Conservation (phyloP, 306 rosid genomes). For the Arachis hypogaea region DNA sequence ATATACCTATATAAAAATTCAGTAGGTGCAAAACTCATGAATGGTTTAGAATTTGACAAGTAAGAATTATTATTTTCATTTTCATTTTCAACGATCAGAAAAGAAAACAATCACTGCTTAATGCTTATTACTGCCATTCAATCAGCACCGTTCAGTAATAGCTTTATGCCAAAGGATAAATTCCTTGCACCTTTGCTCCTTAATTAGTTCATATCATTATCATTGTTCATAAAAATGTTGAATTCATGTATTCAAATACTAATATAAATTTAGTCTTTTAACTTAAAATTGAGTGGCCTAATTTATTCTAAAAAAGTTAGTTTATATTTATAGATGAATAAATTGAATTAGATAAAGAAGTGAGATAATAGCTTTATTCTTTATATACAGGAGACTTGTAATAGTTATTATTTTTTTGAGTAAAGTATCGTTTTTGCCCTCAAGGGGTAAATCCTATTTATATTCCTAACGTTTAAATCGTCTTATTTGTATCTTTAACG, state of each 20-base stretch:
- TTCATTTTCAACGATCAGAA: no score
- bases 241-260: not conserved
- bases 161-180: conserved; percentile 33
- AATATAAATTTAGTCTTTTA: not conserved
- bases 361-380: no score
- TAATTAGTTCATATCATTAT: not conserved
- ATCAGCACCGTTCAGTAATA: conserved; percentile 22
- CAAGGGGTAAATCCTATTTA: no score
- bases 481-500: no score
- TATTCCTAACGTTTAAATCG: no score
- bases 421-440: no score
- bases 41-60: not conserved
- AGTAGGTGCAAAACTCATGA: not conserved
- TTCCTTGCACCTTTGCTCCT: conserved; percentile 9
- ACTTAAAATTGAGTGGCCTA: not conserved
- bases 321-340: no score
- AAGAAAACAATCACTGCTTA: not conserved
- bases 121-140: not conserved
- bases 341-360: no score
- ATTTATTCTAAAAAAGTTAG: no score
- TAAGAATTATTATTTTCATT: not conserved
- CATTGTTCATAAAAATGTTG: not conserved
- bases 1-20: no score
- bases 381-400: no score
- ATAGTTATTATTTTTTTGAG: no score